Conservation (phyloP, 805 yeast genomes). For the Blastobotrys robertii region DNA sequence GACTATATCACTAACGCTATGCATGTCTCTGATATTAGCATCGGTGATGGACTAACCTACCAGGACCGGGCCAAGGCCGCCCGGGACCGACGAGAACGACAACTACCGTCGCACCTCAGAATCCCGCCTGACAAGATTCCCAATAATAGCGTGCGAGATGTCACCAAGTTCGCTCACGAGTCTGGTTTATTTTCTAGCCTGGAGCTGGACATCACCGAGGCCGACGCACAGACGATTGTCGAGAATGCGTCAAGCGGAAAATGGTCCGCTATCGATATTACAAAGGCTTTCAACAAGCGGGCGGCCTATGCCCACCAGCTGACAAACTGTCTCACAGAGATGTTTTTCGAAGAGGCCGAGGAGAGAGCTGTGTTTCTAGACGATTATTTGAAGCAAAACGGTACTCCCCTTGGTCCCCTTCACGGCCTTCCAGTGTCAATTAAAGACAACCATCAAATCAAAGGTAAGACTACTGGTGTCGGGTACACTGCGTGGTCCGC, state of each 20-base stretch:
- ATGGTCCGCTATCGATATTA: conserved; percentile 33
- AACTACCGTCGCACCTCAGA: conserved; percentile 15
- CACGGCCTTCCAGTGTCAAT: conserved; percentile 57
- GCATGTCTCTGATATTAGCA: too few species aligned
- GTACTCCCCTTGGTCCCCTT: conserved; percentile 46
- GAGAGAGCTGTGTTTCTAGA: conserved; percentile 46
- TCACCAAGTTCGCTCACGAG: conserved; percentile 15
- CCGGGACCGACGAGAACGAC: conserved; percentile 10
- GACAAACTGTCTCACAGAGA: conserved; percentile 25
- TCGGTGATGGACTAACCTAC: background rate
- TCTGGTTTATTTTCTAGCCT: conserved; percentile 15
- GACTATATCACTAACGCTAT: too few species aligned
- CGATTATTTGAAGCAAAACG: conserved; percentile 35
- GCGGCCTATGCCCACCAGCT: conserved; percentile 52
- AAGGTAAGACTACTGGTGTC: conserved; percentile 1
- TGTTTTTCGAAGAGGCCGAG: conserved; percentile 48
- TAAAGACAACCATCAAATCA: conserved; percentile 10
- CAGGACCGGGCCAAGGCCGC: conserved; percentile 3
- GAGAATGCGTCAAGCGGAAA: conserved; percentile 21
- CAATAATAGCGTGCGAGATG: conserved; percentile 13
- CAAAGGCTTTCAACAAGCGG: conserved; percentile 47
- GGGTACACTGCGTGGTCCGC: background rate
- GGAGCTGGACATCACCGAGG: conserved; percentile 21
- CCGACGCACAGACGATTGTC: conserved; percentile 16
- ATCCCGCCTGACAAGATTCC: conserved; percentile 18